phyloP scores from a whole-genome alignment of 2,329 filamentous ascomycete species.

The Arthrinium puccinioides region DNA sequence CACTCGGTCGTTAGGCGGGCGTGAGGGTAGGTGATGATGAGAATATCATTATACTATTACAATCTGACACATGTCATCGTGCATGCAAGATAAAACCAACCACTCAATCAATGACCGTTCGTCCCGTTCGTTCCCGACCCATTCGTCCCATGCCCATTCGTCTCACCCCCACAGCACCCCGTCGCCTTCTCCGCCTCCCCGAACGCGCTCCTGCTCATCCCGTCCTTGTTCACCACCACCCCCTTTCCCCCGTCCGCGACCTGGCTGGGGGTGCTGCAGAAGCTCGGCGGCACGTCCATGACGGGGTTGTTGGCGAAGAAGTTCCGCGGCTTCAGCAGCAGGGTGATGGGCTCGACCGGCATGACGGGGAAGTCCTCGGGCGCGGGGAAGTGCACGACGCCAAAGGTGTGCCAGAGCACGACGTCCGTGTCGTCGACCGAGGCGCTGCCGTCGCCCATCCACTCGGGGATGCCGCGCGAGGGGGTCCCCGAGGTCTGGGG shows the following conservation, averaged over 20 bases:
- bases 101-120: too few relatives aligned
- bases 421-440: conserved; percentile 76
- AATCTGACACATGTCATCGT: too few relatives aligned
- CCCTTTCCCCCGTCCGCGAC: conserved; percentile 23
- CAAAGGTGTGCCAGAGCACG: conserved; percentile 92
- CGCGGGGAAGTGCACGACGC: conserved; percentile 79
- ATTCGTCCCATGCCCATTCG: background rate
- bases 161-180: conserved; percentile 4
- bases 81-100: too few relatives aligned
- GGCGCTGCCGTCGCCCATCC: conserved; percentile 65
- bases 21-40: too few relatives aligned
- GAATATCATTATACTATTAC: too few relatives aligned
- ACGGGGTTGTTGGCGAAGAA: conserved; percentile 78
- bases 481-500: conserved; percentile 81
- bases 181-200: too few relatives aligned
- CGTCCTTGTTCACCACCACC: conserved; percentile 22
- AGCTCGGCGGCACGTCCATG: conserved; percentile 74
- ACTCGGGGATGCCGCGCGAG: conserved; percentile 63
- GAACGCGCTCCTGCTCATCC: conserved; percentile 21
- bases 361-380: conserved; percentile 92
- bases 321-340: conserved; percentile 71
- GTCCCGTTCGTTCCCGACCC: background rate
- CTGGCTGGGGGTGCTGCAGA: conserved; percentile 64
- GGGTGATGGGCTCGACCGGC: conserved; percentile 78
- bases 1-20: too few relatives aligned